These are phyloP conservation scores for Paecilomyces dactylethromorphus DNA, from an alignment of 2,329 filamentous ascomycete genomes.

Conservation along the genomic window DNA sequence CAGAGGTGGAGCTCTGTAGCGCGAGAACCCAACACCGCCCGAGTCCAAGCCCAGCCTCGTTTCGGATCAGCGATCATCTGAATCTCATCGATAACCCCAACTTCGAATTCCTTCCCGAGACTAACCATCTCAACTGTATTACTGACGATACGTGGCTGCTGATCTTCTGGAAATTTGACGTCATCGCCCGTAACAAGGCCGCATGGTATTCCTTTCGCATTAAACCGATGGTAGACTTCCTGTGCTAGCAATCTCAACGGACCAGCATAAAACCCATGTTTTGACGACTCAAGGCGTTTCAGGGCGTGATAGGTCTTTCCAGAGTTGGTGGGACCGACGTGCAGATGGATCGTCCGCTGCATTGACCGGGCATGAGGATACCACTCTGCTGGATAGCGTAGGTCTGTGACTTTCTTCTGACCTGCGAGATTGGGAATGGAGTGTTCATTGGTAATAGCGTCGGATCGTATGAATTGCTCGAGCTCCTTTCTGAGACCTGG, in stretches of 20 bases:
- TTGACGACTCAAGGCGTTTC: slow-evolving; percentile 70
- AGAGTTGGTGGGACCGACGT: slow-evolving; percentile 95
- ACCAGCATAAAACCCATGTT: slow-evolving; percentile 80
- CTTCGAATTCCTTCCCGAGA: slow-evolving; percentile 58
- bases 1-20: slow-evolving; percentile 90
- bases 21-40: slow-evolving; percentile 78
- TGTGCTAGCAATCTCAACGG: slow-evolving; percentile 83
- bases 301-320: slow-evolving; percentile 96
- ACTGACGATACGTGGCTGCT: slow-evolving; percentile 57
- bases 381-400: slow-evolving; percentile 89
- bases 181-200: slow-evolving; percentile 89
- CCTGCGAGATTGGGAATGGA: slow-evolving; percentile 50
- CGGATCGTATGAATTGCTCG: slow-evolving; percentile 61
- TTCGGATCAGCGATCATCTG: slow-evolving; percentile 84
- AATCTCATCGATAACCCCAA: slow-evolving; percentile 96
- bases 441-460: slow-evolving; percentile 53
- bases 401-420: slow-evolving; percentile 65
- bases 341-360: slow-evolving; percentile 79
- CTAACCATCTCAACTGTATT: slow-evolving; percentile 93
- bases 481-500: slow-evolving; percentile 52
- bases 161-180: slow-evolving; percentile 59
- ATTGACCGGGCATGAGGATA: slow-evolving; percentile 75
- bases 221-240: slow-evolving; percentile 86
- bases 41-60: slow-evolving; percentile 91
- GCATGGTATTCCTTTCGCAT: slow-evolving; percentile 68